phyloP scores from a whole-genome alignment of 2,329 filamentous ascomycete genomes.

The Fusarium acutatum region DNA sequence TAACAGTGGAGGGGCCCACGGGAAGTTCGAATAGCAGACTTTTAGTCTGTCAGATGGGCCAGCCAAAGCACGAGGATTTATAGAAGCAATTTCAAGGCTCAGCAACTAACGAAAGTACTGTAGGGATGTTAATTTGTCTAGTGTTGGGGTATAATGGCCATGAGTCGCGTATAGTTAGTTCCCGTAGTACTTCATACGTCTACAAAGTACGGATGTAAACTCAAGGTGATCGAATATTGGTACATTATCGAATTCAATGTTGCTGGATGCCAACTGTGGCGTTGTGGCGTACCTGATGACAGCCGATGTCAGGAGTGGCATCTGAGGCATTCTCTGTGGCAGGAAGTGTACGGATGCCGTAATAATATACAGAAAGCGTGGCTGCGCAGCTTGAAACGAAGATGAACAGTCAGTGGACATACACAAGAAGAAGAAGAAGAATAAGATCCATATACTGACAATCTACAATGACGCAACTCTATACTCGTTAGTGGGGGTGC shows the following conservation, averaged over 20 bases:
- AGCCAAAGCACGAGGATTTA: background rate
- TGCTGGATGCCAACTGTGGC: conserved; percentile 6
- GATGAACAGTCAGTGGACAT: background rate
- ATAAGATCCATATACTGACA: background rate
- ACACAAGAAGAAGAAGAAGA: background rate
- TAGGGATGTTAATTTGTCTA: background rate
- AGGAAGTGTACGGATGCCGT: background rate
- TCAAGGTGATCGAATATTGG: background rate
- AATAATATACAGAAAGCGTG: background rate
- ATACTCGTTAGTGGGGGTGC: background rate
- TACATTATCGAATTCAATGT: background rate
- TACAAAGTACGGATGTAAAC: background rate
- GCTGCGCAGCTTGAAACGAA: background rate
- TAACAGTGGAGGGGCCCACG: conserved; percentile 3
- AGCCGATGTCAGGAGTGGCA: background rate
- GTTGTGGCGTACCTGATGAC: conserved; percentile 13
- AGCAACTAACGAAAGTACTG: background rate
- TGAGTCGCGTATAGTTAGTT: background rate
- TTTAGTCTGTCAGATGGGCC: background rate
- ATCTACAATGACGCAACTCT: background rate
- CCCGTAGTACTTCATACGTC: background rate
- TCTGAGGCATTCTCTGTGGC: conserved; percentile 16
- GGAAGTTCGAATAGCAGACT: conserved; percentile 11
- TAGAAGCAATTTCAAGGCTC: background rate
- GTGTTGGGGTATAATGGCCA: background rate